phyloP scores from a whole-genome alignment of 352 stramenopile genomes.

The Globisporangium cederbergense region DNA sequence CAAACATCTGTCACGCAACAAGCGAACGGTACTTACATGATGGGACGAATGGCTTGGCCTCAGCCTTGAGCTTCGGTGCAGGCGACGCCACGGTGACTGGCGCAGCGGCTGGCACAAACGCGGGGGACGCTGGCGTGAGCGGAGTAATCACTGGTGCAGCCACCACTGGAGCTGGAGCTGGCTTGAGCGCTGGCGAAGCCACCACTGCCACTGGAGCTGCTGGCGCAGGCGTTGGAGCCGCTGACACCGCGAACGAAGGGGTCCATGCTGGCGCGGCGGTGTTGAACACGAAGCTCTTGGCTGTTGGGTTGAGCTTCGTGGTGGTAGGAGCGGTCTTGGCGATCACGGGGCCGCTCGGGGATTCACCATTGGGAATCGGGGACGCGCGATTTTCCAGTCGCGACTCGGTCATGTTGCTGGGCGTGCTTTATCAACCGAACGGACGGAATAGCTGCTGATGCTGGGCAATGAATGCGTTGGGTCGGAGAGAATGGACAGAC shows the following conservation, averaged over 20 bases:
- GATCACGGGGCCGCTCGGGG: slow-evolving; percentile 10
- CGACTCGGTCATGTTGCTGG: slow-evolving; percentile 19
- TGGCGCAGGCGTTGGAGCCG: slow-evolving; percentile 1
- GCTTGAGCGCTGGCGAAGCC: slow-evolving; percentile 31
- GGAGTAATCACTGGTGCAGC: slow-evolving; percentile 1
- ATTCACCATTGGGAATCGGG: slow-evolving; percentile 13
- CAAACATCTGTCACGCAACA: not conserved
- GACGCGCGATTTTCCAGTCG: slow-evolving; percentile 20
- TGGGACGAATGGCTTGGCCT: slow-evolving; percentile 20
- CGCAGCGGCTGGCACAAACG: slow-evolving; percentile 33
- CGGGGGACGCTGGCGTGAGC: slow-evolving; percentile 15
- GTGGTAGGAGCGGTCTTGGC: slow-evolving; percentile 8
- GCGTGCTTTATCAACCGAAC: slow-evolving; percentile 5
- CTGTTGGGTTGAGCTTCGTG: slow-evolving; percentile 56
- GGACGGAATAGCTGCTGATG: slow-evolving; percentile 16
- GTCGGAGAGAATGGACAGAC: not conserved
- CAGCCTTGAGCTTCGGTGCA: slow-evolving; percentile 23
- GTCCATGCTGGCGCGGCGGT: slow-evolving; percentile 47
- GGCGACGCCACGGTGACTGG: slow-evolving; percentile 18
- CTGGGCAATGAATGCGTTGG: not conserved
- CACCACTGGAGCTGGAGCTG: slow-evolving; percentile 7
- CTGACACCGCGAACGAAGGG: slow-evolving; percentile 17
- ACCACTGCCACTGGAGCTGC: slow-evolving; percentile 11
- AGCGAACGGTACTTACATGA: slow-evolving; percentile 9
- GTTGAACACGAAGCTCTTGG: slow-evolving; percentile 71